Evolutionary conservation across 306 rosid genomes (phyloP).

Genomic region (Malus asiatica): DNA sequence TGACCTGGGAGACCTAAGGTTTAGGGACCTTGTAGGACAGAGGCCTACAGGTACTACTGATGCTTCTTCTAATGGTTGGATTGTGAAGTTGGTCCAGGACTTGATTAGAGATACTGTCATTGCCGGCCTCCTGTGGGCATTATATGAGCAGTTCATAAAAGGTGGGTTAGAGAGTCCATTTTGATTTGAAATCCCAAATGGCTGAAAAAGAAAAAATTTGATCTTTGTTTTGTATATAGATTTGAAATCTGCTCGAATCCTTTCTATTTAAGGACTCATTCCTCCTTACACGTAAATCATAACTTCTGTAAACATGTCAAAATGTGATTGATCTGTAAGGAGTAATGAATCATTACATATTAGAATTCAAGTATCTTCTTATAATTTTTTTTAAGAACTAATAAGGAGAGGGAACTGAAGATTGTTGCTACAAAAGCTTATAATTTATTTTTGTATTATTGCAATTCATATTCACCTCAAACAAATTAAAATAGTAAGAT

Average conservation of each 20-base stretch:
- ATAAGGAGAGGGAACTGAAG: neutral
- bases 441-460: neutral
- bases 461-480: neutral
- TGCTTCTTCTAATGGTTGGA: slow-evolving; percentile 25
- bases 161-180: neutral
- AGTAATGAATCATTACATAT: too few relatives aligned
- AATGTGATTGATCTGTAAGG: neutral
- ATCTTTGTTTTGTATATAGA: neutral
- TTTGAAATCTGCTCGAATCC: too few relatives aligned
- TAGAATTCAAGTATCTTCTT: too few relatives aligned
- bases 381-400: neutral
- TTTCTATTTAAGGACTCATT: too few relatives aligned
- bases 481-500: neutral
- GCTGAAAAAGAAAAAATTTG: neutral
- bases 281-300: too few relatives aligned
- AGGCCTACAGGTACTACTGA: slow-evolving; percentile 8
- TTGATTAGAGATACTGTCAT: slow-evolving; percentile 63
- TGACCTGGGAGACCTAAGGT: slow-evolving; percentile 57
- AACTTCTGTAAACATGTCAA: neutral
- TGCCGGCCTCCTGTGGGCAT: slow-evolving; percentile 65
- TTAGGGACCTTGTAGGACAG: slow-evolving; percentile 64
- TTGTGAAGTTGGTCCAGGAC: slow-evolving; percentile 35
- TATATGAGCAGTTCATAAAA: slow-evolving; percentile 49
- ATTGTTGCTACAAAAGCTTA: neutral
- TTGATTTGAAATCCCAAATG: neutral